Evolutionary conservation across 2,329 filamentous ascomycete genomes (phyloP).

Genomic region (Exutisphaerella laricina): DNA sequence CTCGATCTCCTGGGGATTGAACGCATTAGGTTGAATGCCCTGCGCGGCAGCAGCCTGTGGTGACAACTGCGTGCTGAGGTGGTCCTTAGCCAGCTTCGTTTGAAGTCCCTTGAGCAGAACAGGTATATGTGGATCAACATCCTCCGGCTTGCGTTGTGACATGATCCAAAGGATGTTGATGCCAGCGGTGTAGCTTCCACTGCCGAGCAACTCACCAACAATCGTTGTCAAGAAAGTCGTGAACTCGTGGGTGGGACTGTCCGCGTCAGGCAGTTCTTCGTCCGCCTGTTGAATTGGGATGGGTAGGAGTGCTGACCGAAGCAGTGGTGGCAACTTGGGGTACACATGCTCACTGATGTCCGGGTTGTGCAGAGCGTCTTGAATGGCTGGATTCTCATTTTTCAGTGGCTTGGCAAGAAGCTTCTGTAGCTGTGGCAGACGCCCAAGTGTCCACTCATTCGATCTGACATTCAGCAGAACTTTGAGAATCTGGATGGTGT

Average conservation of each 20-base stretch:
- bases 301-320: conserved; percentile 80
- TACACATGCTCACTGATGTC: conserved; percentile 64
- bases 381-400: conserved; percentile 84
- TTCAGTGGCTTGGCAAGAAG: conserved; percentile 84
- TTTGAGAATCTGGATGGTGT: conserved; percentile 85
- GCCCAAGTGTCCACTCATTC: conserved; percentile 83
- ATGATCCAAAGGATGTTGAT: conserved; percentile 93
- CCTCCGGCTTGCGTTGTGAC: conserved; percentile 73
- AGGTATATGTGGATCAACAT: conserved; percentile 83
- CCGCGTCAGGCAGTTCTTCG: conserved; percentile 65
- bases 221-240: conserved; percentile 77
- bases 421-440: conserved; percentile 73
- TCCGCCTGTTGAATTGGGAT: conserved; percentile 72
- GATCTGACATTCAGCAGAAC: conserved; percentile 82
- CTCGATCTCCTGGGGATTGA: conserved; percentile 72
- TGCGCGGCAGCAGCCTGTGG: conserved; percentile 47
- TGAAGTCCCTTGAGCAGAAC: conserved; percentile 91
- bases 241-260: conserved; percentile 76
- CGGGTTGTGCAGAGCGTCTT: conserved; percentile 78
- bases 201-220: conserved; percentile 73
- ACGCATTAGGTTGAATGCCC: conserved; percentile 41
- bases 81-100: conserved; percentile 84
- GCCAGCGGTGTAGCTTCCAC: conserved; percentile 74
- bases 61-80: conserved; percentile 67
- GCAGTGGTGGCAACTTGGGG: conserved; percentile 59